Conservation (phyloP, 345 rosid species). For the Reutealis trisperma region DNA sequence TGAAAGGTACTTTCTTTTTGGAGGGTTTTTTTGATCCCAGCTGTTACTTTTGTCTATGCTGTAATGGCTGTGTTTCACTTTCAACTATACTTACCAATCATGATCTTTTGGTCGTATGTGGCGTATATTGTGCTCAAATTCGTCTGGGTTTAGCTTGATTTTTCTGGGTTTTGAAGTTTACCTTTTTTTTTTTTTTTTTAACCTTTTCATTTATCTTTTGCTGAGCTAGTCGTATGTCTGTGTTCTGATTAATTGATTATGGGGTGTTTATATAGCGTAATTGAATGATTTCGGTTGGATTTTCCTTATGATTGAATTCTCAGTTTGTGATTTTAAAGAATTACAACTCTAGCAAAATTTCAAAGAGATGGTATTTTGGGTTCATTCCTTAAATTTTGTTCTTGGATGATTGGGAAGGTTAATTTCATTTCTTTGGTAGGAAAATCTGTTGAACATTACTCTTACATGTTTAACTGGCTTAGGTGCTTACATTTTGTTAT, state of each 20-base stretch:
- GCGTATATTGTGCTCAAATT: conserved; percentile 15
- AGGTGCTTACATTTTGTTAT: neutral
- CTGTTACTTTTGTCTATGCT: conserved; percentile 25
- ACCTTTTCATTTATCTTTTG: neutral
- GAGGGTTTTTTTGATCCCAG: conserved; percentile 28
- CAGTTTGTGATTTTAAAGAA: conserved; percentile 2
- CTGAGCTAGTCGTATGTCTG: neutral
- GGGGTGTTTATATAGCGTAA: conserved; percentile 10
- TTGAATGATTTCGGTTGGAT: neutral
- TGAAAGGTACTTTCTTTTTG: conserved; percentile 49
- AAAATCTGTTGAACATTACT: neutral
- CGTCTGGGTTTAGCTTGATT: conserved; percentile 24
- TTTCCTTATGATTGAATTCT: neutral
- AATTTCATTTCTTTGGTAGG: neutral
- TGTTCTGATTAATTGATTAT: conserved; percentile 7
- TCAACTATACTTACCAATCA: conserved; percentile 28
- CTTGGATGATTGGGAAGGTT: neutral
- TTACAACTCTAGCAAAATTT: neutral
- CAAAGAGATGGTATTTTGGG: neutral
- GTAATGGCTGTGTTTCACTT: conserved; percentile 32
- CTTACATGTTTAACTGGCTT: neutral
- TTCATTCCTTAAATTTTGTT: neutral
- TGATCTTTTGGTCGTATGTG: conserved; percentile 21
- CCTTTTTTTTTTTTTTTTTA: conserved; percentile 9
- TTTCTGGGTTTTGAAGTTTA: conserved; percentile 5